Conservation (phyloP, 2,329 filamentous ascomycete species). For the Teratosphaeria zuluensis region DNA sequence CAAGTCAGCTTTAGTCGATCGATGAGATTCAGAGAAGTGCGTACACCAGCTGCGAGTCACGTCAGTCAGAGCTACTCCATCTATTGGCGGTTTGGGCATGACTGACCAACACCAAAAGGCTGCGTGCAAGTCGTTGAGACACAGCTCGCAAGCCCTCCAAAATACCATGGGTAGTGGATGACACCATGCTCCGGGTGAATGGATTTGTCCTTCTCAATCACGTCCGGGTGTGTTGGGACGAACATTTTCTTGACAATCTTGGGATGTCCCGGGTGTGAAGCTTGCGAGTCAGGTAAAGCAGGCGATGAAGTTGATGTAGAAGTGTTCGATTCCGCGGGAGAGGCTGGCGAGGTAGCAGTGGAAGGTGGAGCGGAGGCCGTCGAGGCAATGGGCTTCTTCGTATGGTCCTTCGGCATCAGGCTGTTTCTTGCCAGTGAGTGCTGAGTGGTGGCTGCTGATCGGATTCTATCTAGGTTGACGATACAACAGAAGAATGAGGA, state of each 20-base stretch:
- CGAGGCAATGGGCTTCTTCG: background rate
- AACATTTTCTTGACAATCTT: background rate
- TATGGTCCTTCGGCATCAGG: background rate
- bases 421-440: background rate
- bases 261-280: background rate
- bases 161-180: constrained; percentile 17
- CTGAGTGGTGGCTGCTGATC: background rate
- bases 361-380: background rate
- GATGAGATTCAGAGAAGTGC: background rate
- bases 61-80: background rate
- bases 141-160: constrained; percentile 15
- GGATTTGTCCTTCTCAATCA: constrained; percentile 15
- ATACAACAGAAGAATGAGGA: background rate
- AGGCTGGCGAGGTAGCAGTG: background rate
- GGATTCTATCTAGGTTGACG: background rate
- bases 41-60: background rate
- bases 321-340: background rate
- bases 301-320: background rate
- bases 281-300: background rate
- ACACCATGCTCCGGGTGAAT: constrained; percentile 16
- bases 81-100: background rate
- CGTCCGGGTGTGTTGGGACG: constrained; percentile 7
- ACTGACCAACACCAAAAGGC: constrained; percentile 14
- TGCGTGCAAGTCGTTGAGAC: constrained; percentile 13
- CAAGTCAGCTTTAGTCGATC: background rate